Evolutionary conservation across 345 rosid genomes (phyloP).

Genomic region (Arabis alpina): DNA sequence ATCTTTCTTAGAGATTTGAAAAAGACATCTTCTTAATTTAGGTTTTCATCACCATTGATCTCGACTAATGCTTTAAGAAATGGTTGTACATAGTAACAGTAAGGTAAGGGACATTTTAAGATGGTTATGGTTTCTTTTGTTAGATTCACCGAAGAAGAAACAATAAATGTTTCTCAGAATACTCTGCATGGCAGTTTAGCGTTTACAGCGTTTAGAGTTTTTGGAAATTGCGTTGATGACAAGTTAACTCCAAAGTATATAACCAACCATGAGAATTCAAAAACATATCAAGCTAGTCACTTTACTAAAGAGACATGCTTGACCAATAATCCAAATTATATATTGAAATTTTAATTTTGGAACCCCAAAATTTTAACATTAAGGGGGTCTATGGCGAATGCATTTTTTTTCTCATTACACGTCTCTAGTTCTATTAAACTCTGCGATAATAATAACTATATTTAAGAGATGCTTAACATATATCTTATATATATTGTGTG

Average conservation of each 20-base stretch:
- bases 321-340: too few relatives aligned
- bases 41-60: slow-evolving; percentile 30
- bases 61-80: slow-evolving; percentile 27
- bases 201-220: slow-evolving; percentile 19
- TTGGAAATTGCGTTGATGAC: slow-evolving; percentile 14
- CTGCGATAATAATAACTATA: too few relatives aligned
- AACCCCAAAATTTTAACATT: too few relatives aligned
- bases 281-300: too few relatives aligned
- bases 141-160: slow-evolving; percentile 7
- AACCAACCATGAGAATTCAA: too few relatives aligned
- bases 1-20: slow-evolving; percentile 48
- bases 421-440: too few relatives aligned
- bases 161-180: slow-evolving; percentile 7
- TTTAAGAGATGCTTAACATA: too few relatives aligned
- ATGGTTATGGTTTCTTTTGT: slow-evolving; percentile 28
- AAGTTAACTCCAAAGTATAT: neutral
- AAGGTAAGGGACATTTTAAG: slow-evolving; percentile 18
- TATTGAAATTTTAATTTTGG: too few relatives aligned
- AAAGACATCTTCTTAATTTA: slow-evolving; percentile 11
- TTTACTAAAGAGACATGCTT: too few relatives aligned
- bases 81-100: slow-evolving; percentile 38
- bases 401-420: too few relatives aligned
- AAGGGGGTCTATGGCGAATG: too few relatives aligned
- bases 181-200: neutral
- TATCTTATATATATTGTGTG: too few relatives aligned